Evolutionary conservation across 768 basidiomycete genomes (phyloP), one percentile per base, ranked within the genome.

Genomic region (Xerocomellus intermedius): DNA sequence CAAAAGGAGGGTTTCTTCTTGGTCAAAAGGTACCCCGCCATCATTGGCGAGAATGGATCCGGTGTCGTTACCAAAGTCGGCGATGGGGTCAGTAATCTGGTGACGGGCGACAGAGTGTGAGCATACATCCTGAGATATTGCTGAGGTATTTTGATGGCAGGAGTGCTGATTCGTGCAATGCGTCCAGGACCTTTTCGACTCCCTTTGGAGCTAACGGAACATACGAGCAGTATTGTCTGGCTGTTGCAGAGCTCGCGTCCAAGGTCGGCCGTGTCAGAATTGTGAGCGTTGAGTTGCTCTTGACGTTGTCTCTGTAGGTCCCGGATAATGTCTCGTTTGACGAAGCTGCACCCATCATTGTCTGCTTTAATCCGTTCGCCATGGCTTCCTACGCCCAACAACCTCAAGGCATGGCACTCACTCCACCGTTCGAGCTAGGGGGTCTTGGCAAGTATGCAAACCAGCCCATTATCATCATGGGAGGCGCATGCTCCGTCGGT

Each of bases 1-100:
- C 59, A 53, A 39, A 57, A 49, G 32, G 13, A 12, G 16, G 54
- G 52, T 3, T 55, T 57, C 19, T 46, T 49, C 43, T 1, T 57
- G 10, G 42, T 78, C n/a, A 55, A 73, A n/a, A 49, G 65, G 9
- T 80, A 62, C 55, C 78, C 78, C 0, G 59, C 62, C 24, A 58
- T 76, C 48, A 47, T 73, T 12, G 78, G 75, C n/a, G 61, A 61
- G 19, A 74, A 77, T 24, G 66, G 59, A 3, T 69, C 77, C 16
- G 77, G 78, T 19, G 63, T 66, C 16, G 70, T 76, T 24, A 64
- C 64, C n/a, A 63, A 68, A 44, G 66, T 76, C 38, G 78, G 74
- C 14, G 57, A 68, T 5, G 69, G 63, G 2, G 77, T 78, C 12
- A 67, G 64, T 6, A 54, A 59, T 30, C 57, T 75, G 42, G 65